Conservation (phyloP, 2,329 filamentous ascomycete genomes). For the Cladosporium halotolerans region DNA sequence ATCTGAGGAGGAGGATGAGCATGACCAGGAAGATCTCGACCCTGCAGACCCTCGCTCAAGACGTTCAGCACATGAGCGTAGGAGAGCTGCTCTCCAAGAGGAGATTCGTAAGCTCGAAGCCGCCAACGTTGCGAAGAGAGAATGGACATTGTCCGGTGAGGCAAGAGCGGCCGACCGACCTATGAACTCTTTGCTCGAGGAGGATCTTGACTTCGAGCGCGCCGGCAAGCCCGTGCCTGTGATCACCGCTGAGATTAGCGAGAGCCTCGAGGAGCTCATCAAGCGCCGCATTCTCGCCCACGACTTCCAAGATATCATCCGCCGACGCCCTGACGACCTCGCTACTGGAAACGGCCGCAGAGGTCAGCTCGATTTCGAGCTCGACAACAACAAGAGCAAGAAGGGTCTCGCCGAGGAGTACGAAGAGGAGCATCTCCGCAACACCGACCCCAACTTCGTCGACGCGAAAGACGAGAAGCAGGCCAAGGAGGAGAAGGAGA, state of each 20-base stretch:
- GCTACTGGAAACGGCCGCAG: constrained; percentile 58
- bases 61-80: constrained; percentile 76
- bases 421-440: constrained; percentile 82
- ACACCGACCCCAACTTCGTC: constrained; percentile 71
- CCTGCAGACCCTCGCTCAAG: constrained; percentile 66
- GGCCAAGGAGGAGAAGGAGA: constrained; percentile 66
- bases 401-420: constrained; percentile 88
- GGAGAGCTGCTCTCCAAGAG: constrained; percentile 76
- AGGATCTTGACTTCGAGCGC: constrained; percentile 93
- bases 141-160: constrained; percentile 88
- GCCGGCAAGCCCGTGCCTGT: constrained; percentile 91
- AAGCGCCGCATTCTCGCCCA: constrained; percentile 84
- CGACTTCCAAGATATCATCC: constrained; percentile 87
- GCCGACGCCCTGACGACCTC: constrained; percentile 69
- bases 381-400: constrained; percentile 82
- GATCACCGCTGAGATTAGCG: constrained; percentile 83
- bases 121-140: constrained; percentile 78
- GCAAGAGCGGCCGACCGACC: constrained; percentile 76
- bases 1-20: constrained; percentile 52
- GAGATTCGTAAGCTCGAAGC: constrained; percentile 90
- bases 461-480: constrained; percentile 78
- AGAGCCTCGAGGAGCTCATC: constrained; percentile 87
- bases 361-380: constrained; percentile 59
- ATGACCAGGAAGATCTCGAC: constrained; percentile 56
- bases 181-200: constrained; percentile 83